Conservation (phyloP, 2,329 filamentous ascomycete genomes). For the Penicillium sp. region DNA sequence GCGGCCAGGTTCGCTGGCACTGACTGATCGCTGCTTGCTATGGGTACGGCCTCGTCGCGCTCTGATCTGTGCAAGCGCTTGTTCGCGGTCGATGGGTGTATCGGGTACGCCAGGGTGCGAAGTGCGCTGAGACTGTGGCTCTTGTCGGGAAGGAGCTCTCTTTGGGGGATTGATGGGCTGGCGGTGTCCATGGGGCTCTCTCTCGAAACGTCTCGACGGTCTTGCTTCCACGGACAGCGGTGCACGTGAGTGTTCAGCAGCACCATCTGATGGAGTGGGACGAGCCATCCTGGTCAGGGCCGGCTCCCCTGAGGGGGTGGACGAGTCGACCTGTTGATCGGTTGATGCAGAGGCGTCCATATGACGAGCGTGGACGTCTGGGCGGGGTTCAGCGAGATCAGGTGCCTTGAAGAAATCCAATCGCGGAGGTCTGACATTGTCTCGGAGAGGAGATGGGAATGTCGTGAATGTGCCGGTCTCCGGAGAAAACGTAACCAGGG, state of each 20-base stretch:
- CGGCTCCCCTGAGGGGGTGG: constrained; percentile 15
- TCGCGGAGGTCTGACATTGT: constrained; percentile 23
- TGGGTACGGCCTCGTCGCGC: constrained; percentile 47
- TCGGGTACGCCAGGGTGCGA: constrained; percentile 32
- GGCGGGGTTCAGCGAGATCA: constrained; percentile 6
- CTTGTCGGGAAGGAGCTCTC: constrained; percentile 34
- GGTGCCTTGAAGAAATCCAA: constrained; percentile 15
- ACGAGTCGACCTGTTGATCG: constrained; percentile 6
- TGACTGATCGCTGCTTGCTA: constrained; percentile 41
- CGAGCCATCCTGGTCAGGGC: constrained; percentile 1
- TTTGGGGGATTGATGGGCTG: constrained; percentile 22
- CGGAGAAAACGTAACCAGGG: constrained; percentile 42
- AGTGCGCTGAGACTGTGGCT: constrained; percentile 17
- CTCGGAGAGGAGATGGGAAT: constrained; percentile 36
- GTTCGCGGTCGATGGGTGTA: constrained; percentile 47
- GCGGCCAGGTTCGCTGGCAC: constrained; percentile 35
- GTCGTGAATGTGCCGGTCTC: constrained; percentile 44
- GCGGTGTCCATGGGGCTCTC: constrained; percentile 11
- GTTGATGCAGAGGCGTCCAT: constrained; percentile 7
- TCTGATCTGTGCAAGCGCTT: constrained; percentile 49
- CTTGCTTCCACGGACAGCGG: constrained; percentile 7
- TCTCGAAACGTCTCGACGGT: constrained; percentile 9
- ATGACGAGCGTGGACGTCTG: constrained; percentile 6
- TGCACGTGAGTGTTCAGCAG: neutral
- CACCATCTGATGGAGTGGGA: neutral